Conservation (phyloP, 257 asterid species). For the Solanum raphanifolium region DNA sequence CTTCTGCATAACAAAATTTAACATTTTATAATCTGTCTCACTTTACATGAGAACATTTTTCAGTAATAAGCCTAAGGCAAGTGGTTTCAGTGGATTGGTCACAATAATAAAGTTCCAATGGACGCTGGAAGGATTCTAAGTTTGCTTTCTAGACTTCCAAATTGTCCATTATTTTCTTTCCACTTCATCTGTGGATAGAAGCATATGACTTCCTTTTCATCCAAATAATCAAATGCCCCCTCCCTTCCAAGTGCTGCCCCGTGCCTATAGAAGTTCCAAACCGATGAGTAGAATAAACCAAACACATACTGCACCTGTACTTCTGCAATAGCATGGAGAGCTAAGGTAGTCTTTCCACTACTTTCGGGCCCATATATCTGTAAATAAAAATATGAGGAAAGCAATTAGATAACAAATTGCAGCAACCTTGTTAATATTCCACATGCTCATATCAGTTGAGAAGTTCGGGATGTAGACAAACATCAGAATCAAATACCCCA, state of each 20-base stretch:
- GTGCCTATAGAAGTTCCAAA: not conserved
- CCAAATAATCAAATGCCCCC: not conserved
- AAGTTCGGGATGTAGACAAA: not conserved
- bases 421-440: not conserved
- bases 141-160: not conserved
- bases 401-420: not conserved
- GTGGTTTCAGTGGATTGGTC: not conserved
- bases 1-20: constrained; percentile 42
- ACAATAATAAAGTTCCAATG: not conserved
- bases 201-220: not conserved
- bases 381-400: not conserved
- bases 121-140: not conserved
- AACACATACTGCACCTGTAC: constrained; percentile 81
- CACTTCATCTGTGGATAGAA: not conserved
- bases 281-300: constrained; percentile 14
- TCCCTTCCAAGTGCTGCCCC: not conserved
- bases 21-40: not conserved
- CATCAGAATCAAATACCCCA: not conserved
- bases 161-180: not conserved
- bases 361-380: constrained; percentile 99
- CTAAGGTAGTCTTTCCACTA: constrained; percentile 97
- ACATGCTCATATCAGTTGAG: not conserved
- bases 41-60: not conserved
- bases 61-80: not conserved
- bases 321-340: constrained; percentile 99